Base-by-base conservation (phyloP, 1,139 yeast genomes). In the Yamadazyma aaseri region DNA sequence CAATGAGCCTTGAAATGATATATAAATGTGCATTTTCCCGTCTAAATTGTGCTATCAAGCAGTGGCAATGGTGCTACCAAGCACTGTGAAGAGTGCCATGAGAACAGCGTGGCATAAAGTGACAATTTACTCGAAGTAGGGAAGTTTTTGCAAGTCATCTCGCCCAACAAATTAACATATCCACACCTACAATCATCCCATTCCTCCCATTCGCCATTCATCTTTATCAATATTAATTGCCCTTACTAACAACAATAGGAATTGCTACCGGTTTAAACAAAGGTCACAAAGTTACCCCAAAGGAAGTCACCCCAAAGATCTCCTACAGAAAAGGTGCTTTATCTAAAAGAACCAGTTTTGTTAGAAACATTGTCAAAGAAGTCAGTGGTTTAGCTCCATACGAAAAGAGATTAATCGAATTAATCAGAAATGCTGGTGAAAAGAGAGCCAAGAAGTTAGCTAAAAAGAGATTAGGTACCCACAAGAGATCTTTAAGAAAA, bases 401-500 rank as follows among this genome's bases (percentile, higher is more conserved):
- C 76, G 98, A 94, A 80, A 90, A 97, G 81, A 90, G 99, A 80
- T 83, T 92, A 71, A 85, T 94, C 65, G 99, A 94, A 78, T 82
- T 94, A 78, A 81, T 94, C 85, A 92, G 98, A 83, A 94, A 94
- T 80, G 92, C 97, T 68, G 96, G 96, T 83, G 99, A 94, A 79
- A 94, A 94, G 95, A 94, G 98, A 81, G 98, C 99, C 60, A 87
- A 94, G 86, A 94, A 94, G 89, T 90, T 94, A 69, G 97, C 97
- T 58, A 94, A 94, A 94, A 92, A 87, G 96, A 92, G 96, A 92
- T 87, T 94, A 71, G 99, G 99, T 76, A 89, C 98, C 63, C 95
- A 90, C 85, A 85, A 83, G 80, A 94, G 99, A 84, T 97, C 98
- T 65, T 86, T 87, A 84, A 94, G 86, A 71, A 94, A 94, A 89